Evolutionary conservation across 768 basidiomycete species (phyloP).

Genomic region (Phylloporus sp.): DNA sequence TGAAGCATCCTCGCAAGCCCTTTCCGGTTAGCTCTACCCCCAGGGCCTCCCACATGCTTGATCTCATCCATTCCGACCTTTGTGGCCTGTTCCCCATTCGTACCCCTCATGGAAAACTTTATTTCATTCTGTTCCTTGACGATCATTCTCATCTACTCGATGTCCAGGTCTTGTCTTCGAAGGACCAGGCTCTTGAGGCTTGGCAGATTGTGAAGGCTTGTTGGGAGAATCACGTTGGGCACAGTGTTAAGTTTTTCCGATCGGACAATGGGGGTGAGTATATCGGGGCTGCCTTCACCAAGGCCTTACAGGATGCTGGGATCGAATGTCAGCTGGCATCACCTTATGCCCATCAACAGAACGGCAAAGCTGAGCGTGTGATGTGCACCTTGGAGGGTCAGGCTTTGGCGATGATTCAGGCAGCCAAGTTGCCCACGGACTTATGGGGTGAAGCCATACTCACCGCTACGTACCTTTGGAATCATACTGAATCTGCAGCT

Average conservation of each 20-base stretch:
- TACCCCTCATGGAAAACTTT: not conserved
- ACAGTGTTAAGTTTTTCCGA: not conserved
- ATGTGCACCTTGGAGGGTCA: conserved; percentile 17
- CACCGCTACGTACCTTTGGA: not conserved
- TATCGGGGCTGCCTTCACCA: not conserved
- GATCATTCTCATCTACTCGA: not conserved
- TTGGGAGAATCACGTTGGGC: not conserved
- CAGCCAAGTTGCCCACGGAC: conserved; percentile 2
- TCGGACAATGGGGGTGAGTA: not conserved
- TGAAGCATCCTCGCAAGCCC: not conserved
- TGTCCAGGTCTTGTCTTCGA: not conserved
- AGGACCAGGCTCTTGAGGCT: not conserved
- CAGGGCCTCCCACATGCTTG: conserved; percentile 5
- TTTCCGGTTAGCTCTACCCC: not conserved
- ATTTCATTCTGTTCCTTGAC: not conserved
- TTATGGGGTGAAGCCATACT: not conserved
- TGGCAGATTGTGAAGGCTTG: not conserved
- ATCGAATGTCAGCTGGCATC: conserved; percentile 2
- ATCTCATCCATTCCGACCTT: conserved; percentile 24
- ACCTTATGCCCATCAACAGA: conserved; percentile 14
- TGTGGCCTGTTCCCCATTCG: conserved; percentile 24
- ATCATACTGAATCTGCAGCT: not conserved
- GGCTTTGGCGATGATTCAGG: conserved; percentile 16
- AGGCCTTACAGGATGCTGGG: not conserved
- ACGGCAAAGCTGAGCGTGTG: conserved; percentile 26